Evolutionary conservation across 2,329 filamentous ascomycete genomes (phyloP).

Genomic region (Fusarium sp.): DNA sequence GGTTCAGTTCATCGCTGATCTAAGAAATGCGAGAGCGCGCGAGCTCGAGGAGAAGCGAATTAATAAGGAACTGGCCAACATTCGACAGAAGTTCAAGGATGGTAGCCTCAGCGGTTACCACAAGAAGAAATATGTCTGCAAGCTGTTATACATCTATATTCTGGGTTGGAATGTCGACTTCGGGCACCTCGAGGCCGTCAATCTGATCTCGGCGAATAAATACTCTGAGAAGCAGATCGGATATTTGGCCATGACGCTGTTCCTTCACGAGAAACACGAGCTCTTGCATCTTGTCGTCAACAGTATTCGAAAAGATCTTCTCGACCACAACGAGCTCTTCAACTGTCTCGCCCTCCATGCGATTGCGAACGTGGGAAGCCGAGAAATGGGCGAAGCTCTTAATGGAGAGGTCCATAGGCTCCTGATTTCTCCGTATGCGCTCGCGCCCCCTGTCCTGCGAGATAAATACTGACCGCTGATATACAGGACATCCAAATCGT

Average conservation of each 20-base stretch:
- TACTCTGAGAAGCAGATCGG: slow-evolving; percentile 99
- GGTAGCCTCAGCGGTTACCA: slow-evolving; percentile 94
- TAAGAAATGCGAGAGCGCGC: slow-evolving; percentile 92
- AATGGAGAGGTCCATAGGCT: slow-evolving; percentile 92
- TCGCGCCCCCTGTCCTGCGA: not conserved
- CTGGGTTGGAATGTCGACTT: slow-evolving; percentile 99
- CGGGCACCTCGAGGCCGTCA: slow-evolving; percentile 97
- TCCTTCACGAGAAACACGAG: slow-evolving; percentile 97
- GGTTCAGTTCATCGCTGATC: slow-evolving; percentile 97
- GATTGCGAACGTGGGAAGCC: slow-evolving; percentile 95
- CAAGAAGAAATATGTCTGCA: slow-evolving; percentile 99
- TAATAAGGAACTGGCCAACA: slow-evolving; percentile 99
- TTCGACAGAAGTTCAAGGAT: slow-evolving; percentile 97
- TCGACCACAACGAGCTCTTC: slow-evolving; percentile 96
- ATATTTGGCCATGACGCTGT: slow-evolving; percentile 95
- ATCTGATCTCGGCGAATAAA: slow-evolving; percentile 94
- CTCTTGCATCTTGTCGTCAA: slow-evolving; percentile 96
- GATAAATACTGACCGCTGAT: slow-evolving; percentile 14
- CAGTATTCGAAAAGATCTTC: slow-evolving; percentile 94
- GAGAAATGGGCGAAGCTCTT: slow-evolving; percentile 96
- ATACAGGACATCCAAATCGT: slow-evolving; percentile 79
- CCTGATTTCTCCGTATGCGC: slow-evolving; percentile 88
- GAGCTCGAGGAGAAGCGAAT: slow-evolving; percentile 99
- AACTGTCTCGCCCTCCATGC: slow-evolving; percentile 97
- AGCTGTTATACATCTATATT: slow-evolving; percentile 99